Evolutionary conservation across 2,329 filamentous ascomycete genomes (phyloP).

Genomic region (Tolypocladium ophioglossoides): DNA sequence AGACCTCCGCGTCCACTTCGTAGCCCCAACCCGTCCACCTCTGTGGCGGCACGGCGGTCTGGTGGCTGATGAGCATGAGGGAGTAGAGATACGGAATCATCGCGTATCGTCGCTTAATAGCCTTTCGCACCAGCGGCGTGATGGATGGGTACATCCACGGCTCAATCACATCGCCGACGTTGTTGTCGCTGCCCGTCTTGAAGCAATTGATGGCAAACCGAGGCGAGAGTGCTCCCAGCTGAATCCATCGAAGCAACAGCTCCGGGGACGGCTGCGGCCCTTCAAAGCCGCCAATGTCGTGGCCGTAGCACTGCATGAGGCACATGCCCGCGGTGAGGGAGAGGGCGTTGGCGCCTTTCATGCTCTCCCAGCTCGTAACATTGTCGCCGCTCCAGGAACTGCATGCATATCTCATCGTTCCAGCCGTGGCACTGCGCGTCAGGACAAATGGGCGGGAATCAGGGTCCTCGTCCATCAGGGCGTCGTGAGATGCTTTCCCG

Average conservation of each 20-base stretch:
- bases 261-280: slow-evolving; percentile 62
- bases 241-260: slow-evolving; percentile 62
- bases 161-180: slow-evolving; percentile 60
- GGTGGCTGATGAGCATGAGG: slow-evolving; percentile 50
- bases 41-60: slow-evolving; percentile 51
- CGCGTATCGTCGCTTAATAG: slow-evolving; percentile 61
- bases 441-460: slow-evolving; percentile 55
- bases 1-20: slow-evolving; percentile 55
- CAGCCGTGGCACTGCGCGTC: slow-evolving; percentile 59
- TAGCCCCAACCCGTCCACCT: slow-evolving; percentile 67
- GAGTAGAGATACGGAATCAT: slow-evolving; percentile 64
- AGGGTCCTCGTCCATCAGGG: slow-evolving; percentile 46
- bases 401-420: slow-evolving; percentile 59
- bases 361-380: slow-evolving; percentile 61
- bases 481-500: slow-evolving; percentile 60
- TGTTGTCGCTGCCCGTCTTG: slow-evolving; percentile 53
- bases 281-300: slow-evolving; percentile 69
- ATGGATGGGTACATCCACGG: slow-evolving; percentile 68
- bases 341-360: slow-evolving; percentile 61
- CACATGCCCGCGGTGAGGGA: slow-evolving; percentile 59
- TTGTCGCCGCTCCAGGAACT: slow-evolving; percentile 70
- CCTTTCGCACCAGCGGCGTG: slow-evolving; percentile 48
- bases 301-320: slow-evolving; percentile 56
- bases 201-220: slow-evolving; percentile 72
- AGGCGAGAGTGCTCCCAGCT: slow-evolving; percentile 58